Conservation (phyloP, 192 early-diverging fungal genomes). For the Allomyces javanicus region DNA sequence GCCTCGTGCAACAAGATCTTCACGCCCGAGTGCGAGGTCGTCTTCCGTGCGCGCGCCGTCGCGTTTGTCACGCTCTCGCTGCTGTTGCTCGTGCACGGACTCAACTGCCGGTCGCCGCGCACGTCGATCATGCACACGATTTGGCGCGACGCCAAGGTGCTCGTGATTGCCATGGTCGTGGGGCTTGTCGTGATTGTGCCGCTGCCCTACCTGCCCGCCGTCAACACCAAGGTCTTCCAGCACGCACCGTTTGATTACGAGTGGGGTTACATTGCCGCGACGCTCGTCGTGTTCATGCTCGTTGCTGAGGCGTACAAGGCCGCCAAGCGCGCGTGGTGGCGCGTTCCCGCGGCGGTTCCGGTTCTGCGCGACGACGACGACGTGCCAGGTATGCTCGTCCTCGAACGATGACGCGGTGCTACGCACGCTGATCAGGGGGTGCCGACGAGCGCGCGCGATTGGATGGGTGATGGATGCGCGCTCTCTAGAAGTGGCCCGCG, state of each 20-base stretch:
- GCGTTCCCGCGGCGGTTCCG: no score
- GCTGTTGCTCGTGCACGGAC: constrained; percentile 71
- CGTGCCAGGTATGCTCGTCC: no score
- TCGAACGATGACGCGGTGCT: no score
- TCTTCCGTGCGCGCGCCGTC: constrained; percentile 23
- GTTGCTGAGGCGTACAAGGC: constrained; percentile 47
- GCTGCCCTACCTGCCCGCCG: constrained; percentile 43
- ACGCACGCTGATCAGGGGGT: no score
- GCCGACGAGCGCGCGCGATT: no score
- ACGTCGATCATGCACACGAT: no score
- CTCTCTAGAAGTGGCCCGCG: no score
- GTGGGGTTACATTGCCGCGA: constrained; percentile 44
- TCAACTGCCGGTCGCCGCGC: constrained; percentile 46
- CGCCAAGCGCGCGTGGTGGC: constrained; percentile 15
- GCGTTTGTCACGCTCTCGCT: constrained; percentile 70
- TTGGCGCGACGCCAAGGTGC: no score
- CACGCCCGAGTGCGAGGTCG: constrained; percentile 3
- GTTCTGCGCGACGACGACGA: no score
- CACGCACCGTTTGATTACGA: constrained; percentile 44
- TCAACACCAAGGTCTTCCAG: constrained; percentile 40
- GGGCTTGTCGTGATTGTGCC: constrained; percentile 31
- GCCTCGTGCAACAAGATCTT: constrained; percentile 1
- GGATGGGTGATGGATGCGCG: no score
- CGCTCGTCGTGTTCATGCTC: constrained; percentile 36
- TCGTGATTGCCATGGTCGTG: constrained; percentile 10